phyloP scores from a whole-genome alignment of 140 eudicot genomes.

The Erigeron philadelphicus region DNA sequence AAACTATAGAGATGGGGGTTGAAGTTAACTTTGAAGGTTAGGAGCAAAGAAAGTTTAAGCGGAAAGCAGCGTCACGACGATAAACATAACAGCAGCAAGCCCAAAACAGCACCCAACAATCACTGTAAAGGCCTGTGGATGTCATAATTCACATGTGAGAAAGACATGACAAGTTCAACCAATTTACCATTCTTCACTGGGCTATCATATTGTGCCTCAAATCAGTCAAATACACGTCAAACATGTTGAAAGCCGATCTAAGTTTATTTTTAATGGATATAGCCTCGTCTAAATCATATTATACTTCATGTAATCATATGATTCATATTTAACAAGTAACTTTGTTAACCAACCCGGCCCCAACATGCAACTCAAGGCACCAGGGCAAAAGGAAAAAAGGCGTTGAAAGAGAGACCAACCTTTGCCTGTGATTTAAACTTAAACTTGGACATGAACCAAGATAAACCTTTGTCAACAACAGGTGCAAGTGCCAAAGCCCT shows the following conservation, averaged over 20 bases:
- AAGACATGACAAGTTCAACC: background rate
- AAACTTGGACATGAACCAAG: conserved; percentile 69
- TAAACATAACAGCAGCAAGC: conserved; percentile 63
- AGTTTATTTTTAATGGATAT: background rate
- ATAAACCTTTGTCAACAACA: conserved; percentile 69
- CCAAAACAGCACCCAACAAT: conserved; percentile 76
- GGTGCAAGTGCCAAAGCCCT: conserved; percentile 99
- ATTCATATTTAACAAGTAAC: background rate
- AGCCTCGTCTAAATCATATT: background rate
- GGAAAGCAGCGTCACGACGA: conserved; percentile 59
- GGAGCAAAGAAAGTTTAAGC: conserved; percentile 34
- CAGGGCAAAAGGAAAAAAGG: background rate
- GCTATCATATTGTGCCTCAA: background rate
- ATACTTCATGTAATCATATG: background rate
- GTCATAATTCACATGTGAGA: conserved; percentile 11
- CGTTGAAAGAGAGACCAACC: conserved; percentile 34
- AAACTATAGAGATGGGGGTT: conserved; percentile 13
- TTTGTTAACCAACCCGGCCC: conserved; percentile 1
- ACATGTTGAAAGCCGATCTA: background rate
- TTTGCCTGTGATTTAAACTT: conserved; percentile 75
- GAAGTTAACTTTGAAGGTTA: conserved; percentile 7
- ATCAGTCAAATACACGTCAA: background rate
- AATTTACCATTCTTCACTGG: background rate
- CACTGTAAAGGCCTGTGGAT: conserved; percentile 72
- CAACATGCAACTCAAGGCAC: background rate